Base-by-base conservation (phyloP, 805 yeast genomes). In the Yarrowia bubula region DNA sequence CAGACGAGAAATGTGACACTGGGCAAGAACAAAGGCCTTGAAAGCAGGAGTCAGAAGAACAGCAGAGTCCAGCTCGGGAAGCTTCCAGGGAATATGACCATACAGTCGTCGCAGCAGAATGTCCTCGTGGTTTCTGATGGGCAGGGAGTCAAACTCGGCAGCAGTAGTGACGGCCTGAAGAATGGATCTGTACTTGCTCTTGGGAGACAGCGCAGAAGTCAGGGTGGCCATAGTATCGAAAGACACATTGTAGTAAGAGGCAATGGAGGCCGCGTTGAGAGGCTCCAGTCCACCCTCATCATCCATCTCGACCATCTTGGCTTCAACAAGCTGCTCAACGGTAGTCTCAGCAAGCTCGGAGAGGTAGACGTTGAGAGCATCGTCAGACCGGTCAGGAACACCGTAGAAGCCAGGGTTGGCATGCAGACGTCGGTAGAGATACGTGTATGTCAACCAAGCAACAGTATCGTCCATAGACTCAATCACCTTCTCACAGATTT, bases 331-430 rank as follows among this genome's bases (percentile, higher is more conserved):
- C 18, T 90, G 96, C 37, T 80, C 80, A 68, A 93, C 71, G 0
- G 90, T 80, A 6, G 76, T 77, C 72, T 95, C 98, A 11, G 93
- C 88, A 11, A 91, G 72, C 53, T 92, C 97, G 0, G 98, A 92
- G 46, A 95, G 76, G 74, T 81, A 90, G 64, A 88, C 92, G 1
- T 96, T 90, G 7, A 93, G 74, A 0, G 96, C 96, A 35, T 81
- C 75, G 48, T 84, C 84, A 1, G 89, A 77, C 2, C 81, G 78
- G 67, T 87, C 89, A 44, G 78, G 79, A 8, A 90, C 82, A n/a
- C 92, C 97, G 72, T 95, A 95, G 73, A 83, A 95, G 66, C 95
- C 85, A 3, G 99, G 98, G 73, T 95, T 95, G 39, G 83, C 80
- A 65, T 85, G 88, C 18, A 95, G 73, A 60, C 98, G 80, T 68